A percentile compares a stretch with the other conserved stretches of the same genome.
Conservation (phyloP, 371 early-diverging fungal genomes). For the Mucor mucedo region DNA sequence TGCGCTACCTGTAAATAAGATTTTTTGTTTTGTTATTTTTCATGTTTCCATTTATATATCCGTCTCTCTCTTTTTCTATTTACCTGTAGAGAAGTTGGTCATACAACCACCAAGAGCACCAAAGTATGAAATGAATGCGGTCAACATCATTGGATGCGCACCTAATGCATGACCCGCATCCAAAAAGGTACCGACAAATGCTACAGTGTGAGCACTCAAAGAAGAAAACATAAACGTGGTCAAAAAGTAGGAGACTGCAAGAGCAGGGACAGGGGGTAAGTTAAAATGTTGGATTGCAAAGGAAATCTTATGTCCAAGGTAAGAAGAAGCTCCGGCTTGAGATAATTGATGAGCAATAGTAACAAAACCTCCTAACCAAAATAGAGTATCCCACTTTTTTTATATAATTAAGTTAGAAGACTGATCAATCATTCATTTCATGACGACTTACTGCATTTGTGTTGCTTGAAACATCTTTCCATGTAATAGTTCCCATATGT, state of each 20-base stretch:
- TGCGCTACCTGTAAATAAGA: slow-evolving; percentile 17
- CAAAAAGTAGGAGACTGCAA: slow-evolving; percentile 69
- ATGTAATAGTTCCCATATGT: slow-evolving; percentile 62
- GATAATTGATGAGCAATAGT: slow-evolving; percentile 77
- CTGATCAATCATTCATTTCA: no score
- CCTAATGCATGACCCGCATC: slow-evolving; percentile 71
- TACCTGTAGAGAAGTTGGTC: slow-evolving; percentile 69
- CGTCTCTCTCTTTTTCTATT: background rate
- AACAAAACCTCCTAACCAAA: slow-evolving; percentile 83
- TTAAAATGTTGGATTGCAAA: slow-evolving; percentile 36
- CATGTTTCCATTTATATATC: slow-evolving; percentile 31
- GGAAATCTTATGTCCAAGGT: slow-evolving; percentile 65
- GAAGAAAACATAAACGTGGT: slow-evolving; percentile 78
- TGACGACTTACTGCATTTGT: slow-evolving; percentile 59
- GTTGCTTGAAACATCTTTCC: slow-evolving; percentile 76
- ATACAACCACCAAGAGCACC: slow-evolving; percentile 69
- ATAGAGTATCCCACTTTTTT: slow-evolving; percentile 76
- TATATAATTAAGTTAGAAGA: no score
- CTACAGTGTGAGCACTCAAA: slow-evolving; percentile 69
- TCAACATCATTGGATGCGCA: slow-evolving; percentile 61
- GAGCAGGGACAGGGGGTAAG: slow-evolving; percentile 46
- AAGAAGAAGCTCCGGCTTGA: slow-evolving; percentile 70
- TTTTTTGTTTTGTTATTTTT: background rate
- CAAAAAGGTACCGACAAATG: slow-evolving; percentile 76
- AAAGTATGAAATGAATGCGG: slow-evolving; percentile 69